phyloP scores from a whole-genome alignment of 495 filamentous ascomycete genomes.

The Annulohypoxylon maeteangense region DNA sequence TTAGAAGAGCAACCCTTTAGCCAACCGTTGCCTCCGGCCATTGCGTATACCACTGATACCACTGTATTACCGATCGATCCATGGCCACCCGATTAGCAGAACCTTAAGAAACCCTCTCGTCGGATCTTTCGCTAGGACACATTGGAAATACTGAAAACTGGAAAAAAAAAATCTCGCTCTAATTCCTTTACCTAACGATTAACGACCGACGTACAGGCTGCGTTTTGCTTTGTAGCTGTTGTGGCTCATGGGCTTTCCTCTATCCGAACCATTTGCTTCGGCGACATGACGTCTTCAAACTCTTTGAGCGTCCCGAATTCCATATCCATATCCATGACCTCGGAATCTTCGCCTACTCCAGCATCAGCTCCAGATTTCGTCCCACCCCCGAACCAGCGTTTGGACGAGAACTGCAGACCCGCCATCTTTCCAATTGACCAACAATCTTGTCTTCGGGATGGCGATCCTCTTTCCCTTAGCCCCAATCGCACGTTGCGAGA shows the following conservation, averaged over 20 bases:
- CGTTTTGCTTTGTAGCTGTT: slow-evolving; percentile 4
- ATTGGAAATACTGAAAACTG: not conserved
- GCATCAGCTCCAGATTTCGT: slow-evolving; percentile 15
- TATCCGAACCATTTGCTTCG: slow-evolving; percentile 33
- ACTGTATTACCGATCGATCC: slow-evolving; percentile 13
- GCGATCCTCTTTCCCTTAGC: slow-evolving; percentile 16
- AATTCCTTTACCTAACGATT: not conserved
- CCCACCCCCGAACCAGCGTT: slow-evolving; percentile 12
- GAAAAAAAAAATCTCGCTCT: not conserved
- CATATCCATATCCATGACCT: slow-evolving; percentile 25
- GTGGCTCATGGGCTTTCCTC: slow-evolving; percentile 37
- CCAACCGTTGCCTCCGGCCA: slow-evolving; percentile 5
- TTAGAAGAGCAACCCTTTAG: not conserved
- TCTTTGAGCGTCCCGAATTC: slow-evolving; percentile 29
- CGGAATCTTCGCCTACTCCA: slow-evolving; percentile 22
- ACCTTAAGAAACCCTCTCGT: slow-evolving; percentile 16
- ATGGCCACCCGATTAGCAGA: slow-evolving; percentile 32
- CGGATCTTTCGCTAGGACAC: slow-evolving; percentile 4
- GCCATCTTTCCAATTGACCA: slow-evolving; percentile 21
- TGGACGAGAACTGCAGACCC: slow-evolving; percentile 22
- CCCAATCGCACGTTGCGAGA: slow-evolving; percentile 23
- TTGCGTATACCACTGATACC: slow-evolving; percentile 4
- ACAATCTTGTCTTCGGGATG: slow-evolving; percentile 17
- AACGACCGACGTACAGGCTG: slow-evolving; percentile 14
- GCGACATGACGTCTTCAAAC: slow-evolving; percentile 42